These are phyloP conservation scores for Arthroderma uncinatum DNA, from an alignment of 2,329 filamentous ascomycete genomes.

Conservation along the genomic window DNA sequence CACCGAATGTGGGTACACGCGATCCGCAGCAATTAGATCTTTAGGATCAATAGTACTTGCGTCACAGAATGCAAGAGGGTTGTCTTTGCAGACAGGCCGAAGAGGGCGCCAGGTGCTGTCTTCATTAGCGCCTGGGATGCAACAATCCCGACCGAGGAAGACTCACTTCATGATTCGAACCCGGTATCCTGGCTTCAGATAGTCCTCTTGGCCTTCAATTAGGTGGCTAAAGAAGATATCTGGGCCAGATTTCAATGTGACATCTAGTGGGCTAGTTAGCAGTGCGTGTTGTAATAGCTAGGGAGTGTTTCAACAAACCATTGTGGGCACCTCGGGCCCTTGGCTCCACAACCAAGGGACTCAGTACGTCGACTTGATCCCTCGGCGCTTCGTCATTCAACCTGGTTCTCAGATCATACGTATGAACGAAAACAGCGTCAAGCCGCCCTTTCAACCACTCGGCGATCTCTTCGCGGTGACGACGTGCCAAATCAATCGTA, in stretches of 20 bases:
- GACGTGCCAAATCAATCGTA: too few species aligned
- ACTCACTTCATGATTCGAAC: neutral
- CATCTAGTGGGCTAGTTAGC: neutral
- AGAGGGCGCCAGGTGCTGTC: too few species aligned
- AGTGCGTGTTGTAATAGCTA: neutral
- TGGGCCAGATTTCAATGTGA: neutral
- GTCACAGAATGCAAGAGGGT: too few species aligned
- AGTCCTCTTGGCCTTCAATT: slow-evolving; percentile 1
- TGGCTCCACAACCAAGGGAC: neutral
- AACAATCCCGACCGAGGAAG: neutral
- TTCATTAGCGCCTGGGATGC: neutral
- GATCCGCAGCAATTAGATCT: too few species aligned
- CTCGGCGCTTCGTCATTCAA: too few species aligned
- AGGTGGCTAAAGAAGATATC: neutral
- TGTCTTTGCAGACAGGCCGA: too few species aligned
- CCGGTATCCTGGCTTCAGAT: neutral
- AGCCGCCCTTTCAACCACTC: too few species aligned
- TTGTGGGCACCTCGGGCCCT: neutral
- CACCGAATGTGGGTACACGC: too few species aligned
- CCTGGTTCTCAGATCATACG: too few species aligned
- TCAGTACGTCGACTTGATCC: neutral
- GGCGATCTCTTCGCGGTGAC: too few species aligned
- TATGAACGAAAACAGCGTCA: too few species aligned
- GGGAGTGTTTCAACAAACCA: neutral
- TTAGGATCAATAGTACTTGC: too few species aligned